Percentiles rank a stretch among this genome's conserved stretches.
Evolutionary conservation across 768 basidiomycete genomes (phyloP).

Genomic region (Dioszegia hungarica): DNA sequence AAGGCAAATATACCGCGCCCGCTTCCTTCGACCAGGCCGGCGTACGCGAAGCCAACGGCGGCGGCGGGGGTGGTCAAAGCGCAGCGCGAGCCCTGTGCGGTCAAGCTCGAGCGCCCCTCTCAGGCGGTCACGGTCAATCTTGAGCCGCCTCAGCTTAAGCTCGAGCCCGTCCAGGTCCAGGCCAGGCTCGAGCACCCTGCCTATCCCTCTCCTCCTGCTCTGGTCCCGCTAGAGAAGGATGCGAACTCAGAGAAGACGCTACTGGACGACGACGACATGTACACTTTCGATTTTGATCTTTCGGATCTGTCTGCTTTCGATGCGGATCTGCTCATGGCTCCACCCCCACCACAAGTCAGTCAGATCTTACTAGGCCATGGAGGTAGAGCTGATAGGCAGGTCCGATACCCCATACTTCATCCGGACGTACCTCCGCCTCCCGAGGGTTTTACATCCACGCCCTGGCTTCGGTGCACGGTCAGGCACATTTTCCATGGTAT

Average conservation of each 20-base stretch:
- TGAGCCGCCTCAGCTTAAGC: too few relatives aligned
- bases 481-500: slow-evolving; percentile 20
- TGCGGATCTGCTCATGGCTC: slow-evolving; percentile 19
- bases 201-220: not conserved
- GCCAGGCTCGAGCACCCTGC: not conserved
- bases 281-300: slow-evolving; percentile 35
- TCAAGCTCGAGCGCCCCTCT: too few relatives aligned
- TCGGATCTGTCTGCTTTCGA: slow-evolving; percentile 31
- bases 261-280: slow-evolving; percentile 25
- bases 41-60: too few relatives aligned
- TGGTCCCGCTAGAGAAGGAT: not conserved
- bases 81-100: too few relatives aligned
- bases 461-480: slow-evolving; percentile 38
- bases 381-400: slow-evolving; percentile 10
- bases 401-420: slow-evolving; percentile 31
- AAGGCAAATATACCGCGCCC: too few relatives aligned
- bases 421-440: slow-evolving; percentile 32
- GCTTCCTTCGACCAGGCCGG: too few relatives aligned
- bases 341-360: slow-evolving; percentile 11
- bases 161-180: too few relatives aligned
- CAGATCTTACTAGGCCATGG: not conserved
- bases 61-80: too few relatives aligned
- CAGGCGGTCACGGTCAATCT: too few relatives aligned
- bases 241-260: not conserved
- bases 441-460: slow-evolving; percentile 26